Conservation (phyloP, 108 stramenopile species). For the Fistulifera pelliculosa region DNA sequence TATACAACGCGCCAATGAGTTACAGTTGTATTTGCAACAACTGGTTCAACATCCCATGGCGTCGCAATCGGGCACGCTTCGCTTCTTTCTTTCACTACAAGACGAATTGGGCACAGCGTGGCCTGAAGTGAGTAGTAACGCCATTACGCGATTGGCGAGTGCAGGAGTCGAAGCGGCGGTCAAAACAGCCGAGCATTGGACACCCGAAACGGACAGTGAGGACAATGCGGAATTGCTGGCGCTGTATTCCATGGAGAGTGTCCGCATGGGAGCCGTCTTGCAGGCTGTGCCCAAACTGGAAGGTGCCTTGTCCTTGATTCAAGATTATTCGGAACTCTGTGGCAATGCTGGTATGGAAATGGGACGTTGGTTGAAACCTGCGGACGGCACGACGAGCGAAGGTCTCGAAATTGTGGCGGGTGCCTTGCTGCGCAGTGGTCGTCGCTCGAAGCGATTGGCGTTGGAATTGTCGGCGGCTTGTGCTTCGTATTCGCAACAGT, state of each 20-base stretch:
- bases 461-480: conserved; percentile 65
- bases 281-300: conserved; percentile 84
- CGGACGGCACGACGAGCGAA: conserved; percentile 29
- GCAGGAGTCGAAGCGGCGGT: conserved; percentile 11
- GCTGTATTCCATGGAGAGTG: conserved; percentile 45
- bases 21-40: conserved; percentile 54
- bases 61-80: conserved; percentile 38
- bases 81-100: conserved; percentile 66
- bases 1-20: conserved; percentile 47
- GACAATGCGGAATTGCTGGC: conserved; percentile 73
- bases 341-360: conserved; percentile 73
- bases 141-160: conserved; percentile 53
- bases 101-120: conserved; percentile 87
- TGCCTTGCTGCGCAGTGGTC: conserved; percentile 53
- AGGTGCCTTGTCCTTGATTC: conserved; percentile 45
- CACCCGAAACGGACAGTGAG: conserved; percentile 33
- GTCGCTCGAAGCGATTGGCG: conserved; percentile 65
- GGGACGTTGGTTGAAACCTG: conserved; percentile 51
- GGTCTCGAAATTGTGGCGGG: conserved; percentile 47
- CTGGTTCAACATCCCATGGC: conserved; percentile 58
- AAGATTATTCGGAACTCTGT: conserved; percentile 51
- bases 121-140: conserved; percentile 76
- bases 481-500: conserved; percentile 58
- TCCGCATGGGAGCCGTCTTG: conserved; percentile 62
- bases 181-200: conserved; percentile 9